phyloP scores from a whole-genome alignment of 1,139 yeast species.

The Protomyces inouyei region DNA sequence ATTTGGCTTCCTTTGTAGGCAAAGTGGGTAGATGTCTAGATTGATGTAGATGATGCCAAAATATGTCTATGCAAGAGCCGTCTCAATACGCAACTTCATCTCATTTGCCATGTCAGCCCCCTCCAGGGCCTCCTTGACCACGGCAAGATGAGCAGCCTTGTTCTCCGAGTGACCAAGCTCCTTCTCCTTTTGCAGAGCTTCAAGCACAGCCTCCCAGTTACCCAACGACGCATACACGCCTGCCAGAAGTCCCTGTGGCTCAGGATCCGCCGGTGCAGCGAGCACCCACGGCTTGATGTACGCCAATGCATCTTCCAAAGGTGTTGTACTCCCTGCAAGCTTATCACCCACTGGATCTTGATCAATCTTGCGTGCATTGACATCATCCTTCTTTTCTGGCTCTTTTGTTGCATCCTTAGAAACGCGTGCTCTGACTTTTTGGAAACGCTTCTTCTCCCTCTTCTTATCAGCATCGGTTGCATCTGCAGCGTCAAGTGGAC shows the following conservation, averaged over 20 bases:
- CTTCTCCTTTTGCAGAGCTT: constrained; percentile 42
- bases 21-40: too few relatives aligned
- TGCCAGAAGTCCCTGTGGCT: constrained; percentile 45
- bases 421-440: constrained; percentile 35
- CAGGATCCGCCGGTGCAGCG: constrained; percentile 38
- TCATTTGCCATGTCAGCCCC: not conserved
- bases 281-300: constrained; percentile 42
- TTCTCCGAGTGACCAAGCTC: not conserved
- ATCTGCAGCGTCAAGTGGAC: constrained; percentile 26
- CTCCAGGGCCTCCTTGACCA: not conserved
- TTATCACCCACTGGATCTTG: constrained; percentile 46
- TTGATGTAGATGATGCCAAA: too few relatives aligned
- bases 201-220: constrained; percentile 48
- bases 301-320: constrained; percentile 42
- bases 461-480: constrained; percentile 37
- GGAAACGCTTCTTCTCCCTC: constrained; percentile 41
- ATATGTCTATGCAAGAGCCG: not conserved
- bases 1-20: too few relatives aligned
- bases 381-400: constrained; percentile 34
- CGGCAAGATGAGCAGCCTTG: not conserved
- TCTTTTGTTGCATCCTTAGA: constrained; percentile 30
- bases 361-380: constrained; percentile 39
- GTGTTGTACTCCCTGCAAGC: constrained; percentile 41
- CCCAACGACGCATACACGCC: constrained; percentile 42
- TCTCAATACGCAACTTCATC: not conserved